Conservation (phyloP, 208 protist species). For the Angomonas ambiguus region DNA sequence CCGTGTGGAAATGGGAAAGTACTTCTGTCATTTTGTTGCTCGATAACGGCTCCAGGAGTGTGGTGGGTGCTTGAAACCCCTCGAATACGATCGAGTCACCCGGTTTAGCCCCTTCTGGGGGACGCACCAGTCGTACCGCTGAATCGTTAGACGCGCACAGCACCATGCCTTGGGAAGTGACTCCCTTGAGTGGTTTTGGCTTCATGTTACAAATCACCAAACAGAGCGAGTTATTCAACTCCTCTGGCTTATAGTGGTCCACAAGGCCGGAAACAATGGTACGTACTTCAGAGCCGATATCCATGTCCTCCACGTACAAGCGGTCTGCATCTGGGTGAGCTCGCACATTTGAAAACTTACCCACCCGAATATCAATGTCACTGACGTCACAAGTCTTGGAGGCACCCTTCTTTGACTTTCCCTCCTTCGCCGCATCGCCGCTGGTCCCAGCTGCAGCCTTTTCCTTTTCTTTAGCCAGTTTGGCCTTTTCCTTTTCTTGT, state of each 20-base stretch:
- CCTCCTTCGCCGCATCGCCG: not conserved
- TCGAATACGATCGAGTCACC: slow-evolving; percentile 70
- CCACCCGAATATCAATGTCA: slow-evolving; percentile 70
- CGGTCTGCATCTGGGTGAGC: slow-evolving; percentile 81
- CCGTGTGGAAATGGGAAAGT: slow-evolving; percentile 53
- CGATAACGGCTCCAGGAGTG: slow-evolving; percentile 28
- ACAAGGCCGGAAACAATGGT: slow-evolving; percentile 91
- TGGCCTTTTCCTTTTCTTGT: slow-evolving; percentile 68
- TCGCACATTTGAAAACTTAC: slow-evolving; percentile 71
- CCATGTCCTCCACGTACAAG: slow-evolving; percentile 91
- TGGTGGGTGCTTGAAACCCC: slow-evolving; percentile 3
- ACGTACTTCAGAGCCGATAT: slow-evolving; percentile 83
- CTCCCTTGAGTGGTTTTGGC: slow-evolving; percentile 83
- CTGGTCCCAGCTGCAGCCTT: slow-evolving; percentile 28
- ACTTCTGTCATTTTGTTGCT: slow-evolving; percentile 56
- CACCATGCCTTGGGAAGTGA: slow-evolving; percentile 92
- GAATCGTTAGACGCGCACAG: slow-evolving; percentile 78
- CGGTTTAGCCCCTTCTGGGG: slow-evolving; percentile 49
- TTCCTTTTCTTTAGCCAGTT: slow-evolving; percentile 50
- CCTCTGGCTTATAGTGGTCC: slow-evolving; percentile 60
- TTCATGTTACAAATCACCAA: slow-evolving; percentile 93
- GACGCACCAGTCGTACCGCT: slow-evolving; percentile 45
- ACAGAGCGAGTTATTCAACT: slow-evolving; percentile 73
- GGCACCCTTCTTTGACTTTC: slow-evolving; percentile 5
- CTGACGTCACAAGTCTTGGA: slow-evolving; percentile 15